Percentiles rank a stretch among this genome's conserved stretches.
phyloP scores from a whole-genome alignment of 169 alveolate genomes.

The Cryptosporidium sp. region DNA sequence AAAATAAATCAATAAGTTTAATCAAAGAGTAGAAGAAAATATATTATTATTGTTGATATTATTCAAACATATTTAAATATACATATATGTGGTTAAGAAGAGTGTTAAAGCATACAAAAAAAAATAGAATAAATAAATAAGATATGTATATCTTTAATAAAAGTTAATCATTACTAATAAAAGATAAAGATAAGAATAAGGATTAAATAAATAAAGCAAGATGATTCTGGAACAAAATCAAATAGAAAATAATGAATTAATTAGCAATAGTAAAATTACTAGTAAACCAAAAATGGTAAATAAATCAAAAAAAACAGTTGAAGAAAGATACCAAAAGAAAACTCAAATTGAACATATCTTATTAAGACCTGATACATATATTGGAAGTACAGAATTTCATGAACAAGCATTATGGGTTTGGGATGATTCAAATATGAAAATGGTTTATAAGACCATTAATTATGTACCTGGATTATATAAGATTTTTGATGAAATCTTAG shows the following conservation, averaged over 20 bases:
- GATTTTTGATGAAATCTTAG: conserved; percentile 98
- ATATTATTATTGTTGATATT: too few relatives aligned
- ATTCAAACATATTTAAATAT: too few relatives aligned
- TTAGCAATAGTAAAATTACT: neutral
- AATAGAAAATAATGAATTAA: neutral
- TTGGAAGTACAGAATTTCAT: conserved; percentile 94
- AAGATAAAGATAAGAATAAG: neutral
- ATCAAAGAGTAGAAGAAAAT: neutral
- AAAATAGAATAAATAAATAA: too few relatives aligned
- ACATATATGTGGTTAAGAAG: too few relatives aligned
- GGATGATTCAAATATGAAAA: conserved; percentile 85
- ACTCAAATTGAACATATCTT: conserved; percentile 98
- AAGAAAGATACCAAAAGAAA: conserved; percentile 96
- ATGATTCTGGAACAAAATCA: conserved; percentile 12
- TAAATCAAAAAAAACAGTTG: conserved; percentile 87
- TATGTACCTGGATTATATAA: conserved; percentile 99
- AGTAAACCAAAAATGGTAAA: conserved; percentile 36
- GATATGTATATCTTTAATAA: too few relatives aligned
- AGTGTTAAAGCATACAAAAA: too few relatives aligned
- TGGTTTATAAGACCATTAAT: conserved; percentile 87
- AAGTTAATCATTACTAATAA: too few relatives aligned
- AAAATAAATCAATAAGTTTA: neutral
- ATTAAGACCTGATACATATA: conserved; percentile 98
- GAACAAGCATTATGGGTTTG: conserved; percentile 96
- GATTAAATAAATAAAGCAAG: neutral